Evolutionary conservation across 1,139 yeast species (phyloP).

Genomic region (Kurtzmaniella quercitrusa): DNA sequence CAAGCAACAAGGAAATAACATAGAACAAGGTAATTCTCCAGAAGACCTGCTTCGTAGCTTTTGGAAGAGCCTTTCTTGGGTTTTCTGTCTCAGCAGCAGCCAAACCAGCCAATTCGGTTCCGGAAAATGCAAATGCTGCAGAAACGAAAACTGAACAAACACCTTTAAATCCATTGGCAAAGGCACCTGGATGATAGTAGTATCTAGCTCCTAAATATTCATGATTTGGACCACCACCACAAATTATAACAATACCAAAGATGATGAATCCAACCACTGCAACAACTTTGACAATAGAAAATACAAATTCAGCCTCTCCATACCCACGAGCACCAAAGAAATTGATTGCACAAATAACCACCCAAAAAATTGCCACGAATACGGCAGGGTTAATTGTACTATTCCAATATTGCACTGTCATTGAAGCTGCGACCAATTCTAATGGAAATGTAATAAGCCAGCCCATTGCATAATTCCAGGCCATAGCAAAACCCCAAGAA

Average conservation of each 20-base stretch:
- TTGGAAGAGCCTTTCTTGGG: slow-evolving; percentile 36
- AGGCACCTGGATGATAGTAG: slow-evolving; percentile 32
- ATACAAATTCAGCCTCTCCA: slow-evolving; percentile 33
- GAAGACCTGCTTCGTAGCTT: slow-evolving; percentile 37
- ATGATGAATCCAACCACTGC: slow-evolving; percentile 31
- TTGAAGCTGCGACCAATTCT: slow-evolving; percentile 30
- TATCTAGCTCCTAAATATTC: slow-evolving; percentile 21
- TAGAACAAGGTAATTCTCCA: slow-evolving; percentile 34
- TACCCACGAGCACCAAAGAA: slow-evolving; percentile 33
- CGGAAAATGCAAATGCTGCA: slow-evolving; percentile 40
- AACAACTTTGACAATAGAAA: slow-evolving; percentile 27
- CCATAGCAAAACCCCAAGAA: slow-evolving; percentile 33
- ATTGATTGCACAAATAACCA: slow-evolving; percentile 25
- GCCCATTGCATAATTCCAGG: slow-evolving; percentile 27
- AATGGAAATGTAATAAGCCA: slow-evolving; percentile 26
- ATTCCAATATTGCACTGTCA: slow-evolving; percentile 30
- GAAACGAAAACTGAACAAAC: slow-evolving; percentile 37
- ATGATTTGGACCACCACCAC: slow-evolving; percentile 31
- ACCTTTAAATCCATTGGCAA: slow-evolving; percentile 41
- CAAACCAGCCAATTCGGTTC: slow-evolving; percentile 38
- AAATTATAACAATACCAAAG: slow-evolving; percentile 26
- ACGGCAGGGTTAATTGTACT: slow-evolving; percentile 26
- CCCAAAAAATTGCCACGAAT: slow-evolving; percentile 28
- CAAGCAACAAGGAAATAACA: slow-evolving; percentile 27
- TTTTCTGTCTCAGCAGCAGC: slow-evolving; percentile 41